Evolutionary conservation across 805 yeast species (phyloP), one percentile per base, ranked within the genome.

Genomic region (Kodamaea nitidulidarum): DNA sequence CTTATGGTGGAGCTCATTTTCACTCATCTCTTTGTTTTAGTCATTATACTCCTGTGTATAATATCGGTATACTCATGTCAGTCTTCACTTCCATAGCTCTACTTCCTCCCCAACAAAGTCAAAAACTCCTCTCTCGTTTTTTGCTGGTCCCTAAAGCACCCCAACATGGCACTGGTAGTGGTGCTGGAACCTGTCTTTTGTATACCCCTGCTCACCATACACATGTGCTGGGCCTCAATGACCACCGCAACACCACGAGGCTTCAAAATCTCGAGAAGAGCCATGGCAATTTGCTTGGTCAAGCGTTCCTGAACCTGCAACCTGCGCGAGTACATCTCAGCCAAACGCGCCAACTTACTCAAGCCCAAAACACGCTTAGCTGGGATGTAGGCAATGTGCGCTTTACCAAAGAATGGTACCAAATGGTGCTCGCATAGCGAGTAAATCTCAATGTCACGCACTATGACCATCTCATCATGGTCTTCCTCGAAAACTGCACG

Each of bases 161-260:
- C 98, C 52, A 93, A 74, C 97, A 93, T 91, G 58, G 98, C 91
- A 54, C 96, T 86, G 14, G 98, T 93, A 24, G 88, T 81, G 2
- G 98, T 93, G 14, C 85, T 76, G 14, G 95, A 84, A 1, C 98
- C 97, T 0, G 96, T 80, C 63, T 93, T 93, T 62, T 93, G 97
- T 18, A 93, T 87, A 41, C 98, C 98, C 58, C 98, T 78, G 60
- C 95, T 87, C 18, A 91, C 98, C 98, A 93, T 93, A 63, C 98
- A 93, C 98, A 93, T 93, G 60, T 93, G 98, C 2, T 91, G 78
- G 14, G 97, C 97, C 64, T 93, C 98, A 54, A 93, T 88, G 18
- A 93, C 98, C 29, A 93, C 98, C 1, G 98, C 98, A 7, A 93
- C 98, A 45, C 98, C 98, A 54, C 90, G 76, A 12, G 98, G 98